A percentile compares a stretch with the other conserved stretches of the same genome.
These are phyloP conservation scores for Ramalina intermedia DNA, from an alignment of 495 filamentous ascomycete genomes.

Conservation along the genomic window DNA sequence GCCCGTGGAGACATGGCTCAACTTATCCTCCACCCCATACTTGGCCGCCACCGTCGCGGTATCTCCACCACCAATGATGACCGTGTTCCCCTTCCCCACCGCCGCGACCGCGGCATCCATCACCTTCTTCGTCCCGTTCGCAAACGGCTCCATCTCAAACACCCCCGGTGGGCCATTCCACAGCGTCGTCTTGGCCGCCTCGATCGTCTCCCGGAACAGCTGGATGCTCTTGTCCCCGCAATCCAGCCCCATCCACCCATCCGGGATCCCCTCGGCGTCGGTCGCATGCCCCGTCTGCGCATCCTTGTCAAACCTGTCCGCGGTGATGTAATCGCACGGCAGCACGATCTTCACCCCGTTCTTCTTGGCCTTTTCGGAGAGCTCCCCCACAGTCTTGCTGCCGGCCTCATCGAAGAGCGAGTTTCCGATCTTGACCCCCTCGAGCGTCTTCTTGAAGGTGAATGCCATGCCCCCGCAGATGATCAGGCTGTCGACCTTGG, in stretches of 20 bases:
- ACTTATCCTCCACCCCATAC: slow-evolving; percentile 87
- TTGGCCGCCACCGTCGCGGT: slow-evolving; percentile 97
- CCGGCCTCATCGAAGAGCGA: slow-evolving; percentile 90
- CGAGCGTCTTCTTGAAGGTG: slow-evolving; percentile 98
- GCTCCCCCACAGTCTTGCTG: slow-evolving; percentile 74
- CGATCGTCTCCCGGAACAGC: slow-evolving; percentile 73
- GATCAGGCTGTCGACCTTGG: slow-evolving; percentile 92
- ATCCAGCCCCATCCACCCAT: slow-evolving; percentile 96
- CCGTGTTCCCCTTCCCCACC: slow-evolving; percentile 67
- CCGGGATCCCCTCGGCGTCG: slow-evolving; percentile 79
- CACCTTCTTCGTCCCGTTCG: slow-evolving; percentile 75
- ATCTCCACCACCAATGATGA: slow-evolving; percentile 97
- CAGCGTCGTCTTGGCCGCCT: slow-evolving; percentile 84
- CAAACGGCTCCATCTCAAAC: slow-evolving; percentile 93
- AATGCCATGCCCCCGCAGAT: slow-evolving; percentile 98
- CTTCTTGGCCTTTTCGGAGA: slow-evolving; percentile 93
- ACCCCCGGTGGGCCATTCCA: slow-evolving; percentile 98
- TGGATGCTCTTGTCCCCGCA: slow-evolving; percentile 77
- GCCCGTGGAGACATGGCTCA: slow-evolving; percentile 95
- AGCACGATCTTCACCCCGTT: slow-evolving; percentile 88
- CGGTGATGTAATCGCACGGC: slow-evolving; percentile 88
- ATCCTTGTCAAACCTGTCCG: slow-evolving; percentile 83
- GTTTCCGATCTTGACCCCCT: slow-evolving; percentile 79
- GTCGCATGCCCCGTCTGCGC: slow-evolving; percentile 70
- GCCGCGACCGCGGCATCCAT: slow-evolving; percentile 75